Percentiles rank a stretch among this genome's conserved stretches.
phyloP scores from a whole-genome alignment of 2,329 filamentous ascomycete genomes.

The Nemania sp. region DNA sequence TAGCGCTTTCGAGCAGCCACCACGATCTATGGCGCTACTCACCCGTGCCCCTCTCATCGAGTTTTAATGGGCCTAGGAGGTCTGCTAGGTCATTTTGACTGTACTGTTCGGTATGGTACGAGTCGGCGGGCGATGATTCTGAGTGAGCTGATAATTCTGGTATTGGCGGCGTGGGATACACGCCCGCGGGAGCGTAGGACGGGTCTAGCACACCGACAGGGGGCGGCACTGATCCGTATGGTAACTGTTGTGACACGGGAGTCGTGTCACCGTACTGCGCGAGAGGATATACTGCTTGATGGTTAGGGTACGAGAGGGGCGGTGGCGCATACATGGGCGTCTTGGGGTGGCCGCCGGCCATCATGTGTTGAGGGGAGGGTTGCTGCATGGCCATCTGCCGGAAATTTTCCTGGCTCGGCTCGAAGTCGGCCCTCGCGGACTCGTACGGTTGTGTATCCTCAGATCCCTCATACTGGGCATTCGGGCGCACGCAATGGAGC shows the following conservation, averaged over 20 bases:
- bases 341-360: conserved; percentile 47
- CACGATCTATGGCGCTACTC: conserved; percentile 40
- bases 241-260: conserved; percentile 50
- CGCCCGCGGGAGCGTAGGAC: conserved; percentile 51
- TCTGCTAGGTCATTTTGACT: conserved; percentile 75
- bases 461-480: conserved; percentile 72
- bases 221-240: conserved; percentile 58
- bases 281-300: conserved; percentile 49
- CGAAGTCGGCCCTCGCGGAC: conserved; percentile 48
- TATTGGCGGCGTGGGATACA: conserved; percentile 59
- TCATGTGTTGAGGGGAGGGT: conserved; percentile 46
- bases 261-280: conserved; percentile 53
- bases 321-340: conserved; percentile 53
- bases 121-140: conserved; percentile 52
- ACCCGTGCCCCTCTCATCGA: conserved; percentile 87
- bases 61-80: conserved; percentile 81
- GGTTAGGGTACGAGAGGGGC: conserved; percentile 50
- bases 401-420: conserved; percentile 49
- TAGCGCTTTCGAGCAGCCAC: conserved; percentile 11
- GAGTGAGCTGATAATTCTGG: conserved; percentile 46
- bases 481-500: conserved; percentile 88
- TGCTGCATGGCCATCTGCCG: conserved; percentile 59
- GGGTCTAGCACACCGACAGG: conserved; percentile 56
- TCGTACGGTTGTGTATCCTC: conserved; percentile 53
- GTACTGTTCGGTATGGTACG: conserved; percentile 65